A percentile compares a stretch with the other conserved stretches of the same genome.
Evolutionary conservation across 2,329 filamentous ascomycete genomes (phyloP).

Genomic region (Hypoxylon sp.): DNA sequence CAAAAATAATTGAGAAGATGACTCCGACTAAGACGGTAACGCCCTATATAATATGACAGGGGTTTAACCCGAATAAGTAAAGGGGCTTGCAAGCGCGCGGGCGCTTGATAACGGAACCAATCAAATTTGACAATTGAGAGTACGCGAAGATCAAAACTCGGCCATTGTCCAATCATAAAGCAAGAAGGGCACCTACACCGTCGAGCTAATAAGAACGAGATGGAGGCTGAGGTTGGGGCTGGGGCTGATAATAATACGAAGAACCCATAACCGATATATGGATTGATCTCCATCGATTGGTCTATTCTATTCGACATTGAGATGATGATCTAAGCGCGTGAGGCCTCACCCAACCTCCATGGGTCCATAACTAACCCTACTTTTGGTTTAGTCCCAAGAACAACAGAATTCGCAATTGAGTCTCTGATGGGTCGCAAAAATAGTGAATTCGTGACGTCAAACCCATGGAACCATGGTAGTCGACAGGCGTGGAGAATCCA

Average conservation of each 20-base stretch:
- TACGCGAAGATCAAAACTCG: slow-evolving; percentile 14
- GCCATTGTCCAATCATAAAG: slow-evolving; percentile 27
- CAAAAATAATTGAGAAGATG: slow-evolving; percentile 10
- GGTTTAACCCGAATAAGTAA: slow-evolving; percentile 21
- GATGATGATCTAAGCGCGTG: slow-evolving; percentile 35
- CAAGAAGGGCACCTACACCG: slow-evolving; percentile 6
- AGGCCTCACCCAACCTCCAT: slow-evolving; percentile 29
- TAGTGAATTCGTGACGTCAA: slow-evolving; percentile 37
- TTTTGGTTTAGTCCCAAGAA: slow-evolving; percentile 13
- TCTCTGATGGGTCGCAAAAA: slow-evolving; percentile 19
- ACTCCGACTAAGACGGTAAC: slow-evolving; percentile 22
- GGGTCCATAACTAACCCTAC: slow-evolving; percentile 11
- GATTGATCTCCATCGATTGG: slow-evolving; percentile 33
- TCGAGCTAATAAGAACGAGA: slow-evolving; percentile 34
- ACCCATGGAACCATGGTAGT: slow-evolving; percentile 2
- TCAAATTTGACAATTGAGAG: slow-evolving; percentile 13
- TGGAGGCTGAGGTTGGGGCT: slow-evolving; percentile 40
- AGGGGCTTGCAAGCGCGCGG: slow-evolving; percentile 18
- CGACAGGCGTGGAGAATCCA: slow-evolving; percentile 5
- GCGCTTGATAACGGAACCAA: slow-evolving; percentile 27
- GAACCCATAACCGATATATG: slow-evolving; percentile 15
- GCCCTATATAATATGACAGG: slow-evolving; percentile 7
- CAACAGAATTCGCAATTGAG: slow-evolving; percentile 4
- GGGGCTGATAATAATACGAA: slow-evolving; percentile 45
- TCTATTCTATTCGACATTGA: slow-evolving; percentile 16